Evolutionary conservation across 441 rosid species (phyloP), one percentile per base, ranked within the genome.

Genomic region (Geranium incanum): DNA sequence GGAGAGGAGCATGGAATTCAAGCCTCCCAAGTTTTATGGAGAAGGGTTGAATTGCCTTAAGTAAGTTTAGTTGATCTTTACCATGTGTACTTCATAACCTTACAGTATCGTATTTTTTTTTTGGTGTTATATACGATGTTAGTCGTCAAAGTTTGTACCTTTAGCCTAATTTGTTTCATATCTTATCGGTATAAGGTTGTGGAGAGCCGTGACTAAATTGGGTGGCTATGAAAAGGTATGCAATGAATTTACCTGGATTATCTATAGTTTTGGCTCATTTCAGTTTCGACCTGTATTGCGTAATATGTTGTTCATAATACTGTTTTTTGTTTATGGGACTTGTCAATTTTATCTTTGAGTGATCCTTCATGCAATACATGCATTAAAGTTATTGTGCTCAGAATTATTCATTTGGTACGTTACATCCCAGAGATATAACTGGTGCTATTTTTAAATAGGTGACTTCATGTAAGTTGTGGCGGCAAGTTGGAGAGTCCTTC

Each of bases 211-310:
- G 66, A 86, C 78, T 72, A 82, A 83, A 76, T 78, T 88, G 81
- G 93, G 91, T 68, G 91, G 94, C 66, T 89, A 89, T 78, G 91
- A 87, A 76, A 89, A 84, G 91, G 94, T 89, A 82, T 65, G 84
- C 66, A 5, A 18, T 75, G 2, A 71, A 33, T 76, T 55, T 50
- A 4, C 65, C 60, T 21, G 6, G 57, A 28, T 55, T 23, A 60
- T 19, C 65, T 60, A 72, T 52, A 6, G 18, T 37, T 71, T 60
- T 45, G 65, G 18, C 45, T 60, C 43, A 28, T 15, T 13, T 13
- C n/a, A n/a, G 36, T 6, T 66, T 37, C 62, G 33, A 60, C 64
- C 64, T 37, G 62, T 67, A 5, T 70, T 65, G 6, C 41, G 0
- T 19, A 48, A 41, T 64, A 50, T 62, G 39, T 43, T 36, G 45